A percentile compares a stretch with the other conserved stretches of the same genome.
These are phyloP conservation scores for Yamadazyma endophytica DNA, from an alignment of 805 yeast species.

Conservation along the genomic window DNA sequence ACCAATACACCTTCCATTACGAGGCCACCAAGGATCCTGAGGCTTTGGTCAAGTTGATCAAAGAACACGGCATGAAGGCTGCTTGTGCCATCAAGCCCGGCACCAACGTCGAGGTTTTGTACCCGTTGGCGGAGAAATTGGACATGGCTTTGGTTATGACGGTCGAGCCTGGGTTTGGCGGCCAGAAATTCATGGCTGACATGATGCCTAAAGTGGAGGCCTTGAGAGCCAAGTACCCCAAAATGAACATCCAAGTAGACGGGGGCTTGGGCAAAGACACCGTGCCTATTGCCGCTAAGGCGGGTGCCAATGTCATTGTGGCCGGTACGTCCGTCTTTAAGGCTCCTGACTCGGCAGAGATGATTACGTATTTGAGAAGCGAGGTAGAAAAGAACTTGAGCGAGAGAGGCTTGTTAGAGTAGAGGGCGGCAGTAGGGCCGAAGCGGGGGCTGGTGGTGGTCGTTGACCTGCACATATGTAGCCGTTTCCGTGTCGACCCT, in stretches of 20 bases:
- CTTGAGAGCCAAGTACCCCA: slow-evolving; percentile 69
- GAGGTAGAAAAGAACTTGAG: slow-evolving; percentile 52
- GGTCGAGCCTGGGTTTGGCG: slow-evolving; percentile 98
- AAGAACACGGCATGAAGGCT: slow-evolving; percentile 79
- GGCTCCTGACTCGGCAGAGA: slow-evolving; percentile 73
- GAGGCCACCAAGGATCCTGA: slow-evolving; percentile 84
- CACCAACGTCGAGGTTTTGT: slow-evolving; percentile 80
- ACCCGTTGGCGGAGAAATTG: slow-evolving; percentile 66
- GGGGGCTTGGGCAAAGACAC: slow-evolving; percentile 92
- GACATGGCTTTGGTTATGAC: slow-evolving; percentile 99
- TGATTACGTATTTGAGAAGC: slow-evolving; percentile 63
- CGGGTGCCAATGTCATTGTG: slow-evolving; percentile 97
- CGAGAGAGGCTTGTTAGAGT: slow-evolving; percentile 36
- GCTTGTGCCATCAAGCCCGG: slow-evolving; percentile 94
- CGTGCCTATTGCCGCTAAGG: slow-evolving; percentile 82
- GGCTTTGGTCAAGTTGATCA: slow-evolving; percentile 71
- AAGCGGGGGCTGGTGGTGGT: too few relatives aligned
- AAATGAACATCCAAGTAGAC: slow-evolving; percentile 88
- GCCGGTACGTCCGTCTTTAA: slow-evolving; percentile 95
- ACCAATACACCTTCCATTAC: slow-evolving; percentile 92
- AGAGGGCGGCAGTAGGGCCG: not conserved
- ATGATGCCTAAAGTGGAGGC: slow-evolving; percentile 95
- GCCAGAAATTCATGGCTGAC: slow-evolving; percentile 90
- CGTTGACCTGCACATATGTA: too few relatives aligned
- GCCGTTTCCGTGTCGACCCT: too few relatives aligned